Percentiles rank a stretch among this genome's conserved stretches.
phyloP scores from a whole-genome alignment of 2,329 filamentous ascomycete species.

The Lecanosticta acicola region DNA sequence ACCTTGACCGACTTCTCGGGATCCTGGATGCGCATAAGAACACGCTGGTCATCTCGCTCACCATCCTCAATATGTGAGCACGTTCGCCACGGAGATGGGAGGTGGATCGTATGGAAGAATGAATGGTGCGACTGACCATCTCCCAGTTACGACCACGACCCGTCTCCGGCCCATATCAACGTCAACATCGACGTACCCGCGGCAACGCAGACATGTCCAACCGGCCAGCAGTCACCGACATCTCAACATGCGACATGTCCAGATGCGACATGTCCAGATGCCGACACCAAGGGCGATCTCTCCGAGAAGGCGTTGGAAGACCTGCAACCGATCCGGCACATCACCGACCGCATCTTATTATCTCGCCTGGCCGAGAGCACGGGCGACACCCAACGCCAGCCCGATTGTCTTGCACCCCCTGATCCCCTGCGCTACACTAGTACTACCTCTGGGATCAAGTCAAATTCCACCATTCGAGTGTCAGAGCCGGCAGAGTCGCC shows the following conservation, averaged over 20 bases:
- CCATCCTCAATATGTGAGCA: neutral
- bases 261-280: neutral
- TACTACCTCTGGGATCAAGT: neutral
- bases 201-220: neutral
- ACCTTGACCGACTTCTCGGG: neutral
- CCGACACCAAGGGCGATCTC: neutral
- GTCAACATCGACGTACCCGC: slow-evolving; percentile 2
- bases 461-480: neutral
- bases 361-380: too few species aligned
- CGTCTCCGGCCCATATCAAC: neutral
- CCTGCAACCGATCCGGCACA: neutral
- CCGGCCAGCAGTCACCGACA: neutral
- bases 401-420: neutral
- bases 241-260: neutral
- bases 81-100: too few species aligned
- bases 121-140: too few species aligned
- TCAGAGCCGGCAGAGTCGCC: neutral
- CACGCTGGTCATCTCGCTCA: neutral
- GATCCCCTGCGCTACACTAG: neutral
- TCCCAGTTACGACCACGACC: neutral
- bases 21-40: neutral
- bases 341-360: neutral
- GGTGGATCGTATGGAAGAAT: too few species aligned
- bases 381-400: neutral
- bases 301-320: neutral